These are phyloP conservation scores for Malassezia equina DNA, from an alignment of 1,284 basidiomycete genomes.

Conservation along the genomic window DNA sequence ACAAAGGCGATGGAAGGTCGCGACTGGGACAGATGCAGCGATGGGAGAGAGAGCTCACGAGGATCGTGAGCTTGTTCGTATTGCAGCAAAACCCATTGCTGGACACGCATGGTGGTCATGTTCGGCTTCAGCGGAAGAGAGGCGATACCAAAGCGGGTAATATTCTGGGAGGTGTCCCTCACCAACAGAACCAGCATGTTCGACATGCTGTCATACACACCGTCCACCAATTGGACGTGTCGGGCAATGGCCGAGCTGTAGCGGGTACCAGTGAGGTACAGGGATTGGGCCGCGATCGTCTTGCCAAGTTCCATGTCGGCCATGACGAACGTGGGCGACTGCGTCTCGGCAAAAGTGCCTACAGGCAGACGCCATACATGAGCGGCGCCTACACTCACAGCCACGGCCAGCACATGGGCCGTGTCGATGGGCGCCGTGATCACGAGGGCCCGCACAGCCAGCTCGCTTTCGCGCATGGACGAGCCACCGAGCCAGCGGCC, in stretches of 20 bases:
- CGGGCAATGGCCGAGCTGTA: constrained; percentile 26
- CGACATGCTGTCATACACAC: constrained; percentile 8
- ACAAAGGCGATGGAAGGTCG: constrained; percentile 29
- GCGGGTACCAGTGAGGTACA: constrained; percentile 25
- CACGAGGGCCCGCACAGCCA: constrained; percentile 21
- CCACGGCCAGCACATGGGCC: constrained; percentile 26
- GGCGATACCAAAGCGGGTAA: neutral
- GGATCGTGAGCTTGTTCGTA: constrained; percentile 27
- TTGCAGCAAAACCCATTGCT: neutral
- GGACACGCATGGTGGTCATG: neutral
- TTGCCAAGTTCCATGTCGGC: constrained; percentile 2
- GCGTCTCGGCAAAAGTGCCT: constrained; percentile 27
- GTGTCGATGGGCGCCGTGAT: neutral
- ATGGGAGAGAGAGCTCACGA: constrained; percentile 28
- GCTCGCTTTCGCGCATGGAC: constrained; percentile 15
- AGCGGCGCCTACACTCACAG: constrained; percentile 28
- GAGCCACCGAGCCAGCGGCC: constrained; percentile 34
- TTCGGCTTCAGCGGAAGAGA: constrained; percentile 6
- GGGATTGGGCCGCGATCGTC: constrained; percentile 18
- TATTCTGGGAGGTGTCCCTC: neutral
- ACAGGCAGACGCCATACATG: constrained; percentile 44
- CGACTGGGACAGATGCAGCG: constrained; percentile 31
- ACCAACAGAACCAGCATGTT: neutral
- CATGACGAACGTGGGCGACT: constrained; percentile 33
- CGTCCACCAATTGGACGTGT: constrained; percentile 20